These are phyloP conservation scores for Lichtheimia ramosa DNA, from an alignment of 371 early-diverging fungal genomes.

Conservation along the genomic window DNA sequence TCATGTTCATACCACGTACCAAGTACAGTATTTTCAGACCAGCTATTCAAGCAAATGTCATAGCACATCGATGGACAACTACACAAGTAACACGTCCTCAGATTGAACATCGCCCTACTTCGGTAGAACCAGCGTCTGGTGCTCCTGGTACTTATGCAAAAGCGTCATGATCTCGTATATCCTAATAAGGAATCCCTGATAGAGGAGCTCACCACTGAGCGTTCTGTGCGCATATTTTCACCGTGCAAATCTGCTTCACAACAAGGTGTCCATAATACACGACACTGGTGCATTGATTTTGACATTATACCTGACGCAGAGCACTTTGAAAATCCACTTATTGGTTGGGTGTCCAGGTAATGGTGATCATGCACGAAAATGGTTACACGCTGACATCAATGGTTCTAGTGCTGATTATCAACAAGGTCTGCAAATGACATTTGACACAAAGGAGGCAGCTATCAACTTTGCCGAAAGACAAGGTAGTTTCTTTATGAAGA, in stretches of 20 bases:
- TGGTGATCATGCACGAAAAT: background rate
- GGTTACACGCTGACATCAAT: background rate
- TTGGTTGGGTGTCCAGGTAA: slow-evolving; percentile 93
- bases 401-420: slow-evolving; percentile 74
- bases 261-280: slow-evolving; percentile 77
- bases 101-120: slow-evolving; percentile 20
- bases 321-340: slow-evolving; percentile 91
- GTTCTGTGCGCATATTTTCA: slow-evolving; percentile 85
- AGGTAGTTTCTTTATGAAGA: slow-evolving; percentile 48
- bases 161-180: background rate
- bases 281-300: slow-evolving; percentile 81
- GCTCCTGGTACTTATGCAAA: slow-evolving; percentile 38
- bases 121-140: slow-evolving; percentile 44
- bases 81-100: no score
- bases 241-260: slow-evolving; percentile 87
- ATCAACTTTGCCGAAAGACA: slow-evolving; percentile 92
- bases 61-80: no score
- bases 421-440: slow-evolving; percentile 85
- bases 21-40: no score
- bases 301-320: slow-evolving; percentile 75
- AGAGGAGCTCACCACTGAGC: slow-evolving; percentile 55
- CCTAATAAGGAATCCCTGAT: background rate
- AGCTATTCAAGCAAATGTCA: no score
- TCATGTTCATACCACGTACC: no score
- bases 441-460: slow-evolving; percentile 87